These are phyloP conservation scores for Pleurostoma richardsiae DNA, from an alignment of 2,329 filamentous ascomycete genomes.

Conservation along the genomic window DNA sequence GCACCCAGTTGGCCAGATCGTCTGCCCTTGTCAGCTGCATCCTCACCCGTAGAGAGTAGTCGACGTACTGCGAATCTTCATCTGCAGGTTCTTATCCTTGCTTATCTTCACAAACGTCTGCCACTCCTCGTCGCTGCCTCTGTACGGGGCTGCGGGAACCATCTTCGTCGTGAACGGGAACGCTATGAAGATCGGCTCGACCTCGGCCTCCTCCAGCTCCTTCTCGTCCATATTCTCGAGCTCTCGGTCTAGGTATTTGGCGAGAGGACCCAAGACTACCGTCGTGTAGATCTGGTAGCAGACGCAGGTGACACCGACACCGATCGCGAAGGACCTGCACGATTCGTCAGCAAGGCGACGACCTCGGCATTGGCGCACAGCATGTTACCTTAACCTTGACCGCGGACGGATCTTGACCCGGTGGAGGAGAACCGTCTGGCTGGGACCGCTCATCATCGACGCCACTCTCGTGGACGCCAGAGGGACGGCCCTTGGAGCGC, in stretches of 20 bases:
- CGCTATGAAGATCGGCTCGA: slow-evolving; percentile 51
- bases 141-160: slow-evolving; percentile 45
- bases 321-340: slow-evolving; percentile 3
- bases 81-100: slow-evolving; percentile 41
- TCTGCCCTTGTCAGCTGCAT: slow-evolving; percentile 26
- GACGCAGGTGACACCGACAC: slow-evolving; percentile 22
- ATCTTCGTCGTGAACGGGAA: slow-evolving; percentile 53
- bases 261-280: slow-evolving; percentile 40
- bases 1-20: slow-evolving; percentile 37
- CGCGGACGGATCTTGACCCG: slow-evolving; percentile 9
- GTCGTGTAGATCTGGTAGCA: slow-evolving; percentile 38
- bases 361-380: not conserved
- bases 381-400: not conserved
- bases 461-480: slow-evolving; percentile 2
- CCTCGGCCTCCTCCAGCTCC: slow-evolving; percentile 32
- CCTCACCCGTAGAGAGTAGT: not conserved
- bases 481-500: slow-evolving; percentile 3
- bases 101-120: slow-evolving; percentile 53
- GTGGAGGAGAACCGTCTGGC: slow-evolving; percentile 11
- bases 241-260: slow-evolving; percentile 34
- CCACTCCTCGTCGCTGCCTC: slow-evolving; percentile 59
- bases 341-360: too few species aligned
- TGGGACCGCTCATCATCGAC: not conserved
- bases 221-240: slow-evolving; percentile 34
- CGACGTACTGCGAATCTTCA: slow-evolving; percentile 40